phyloP scores from a whole-genome alignment of 257 asterid genomes.

The Fraxinus excelsior region DNA sequence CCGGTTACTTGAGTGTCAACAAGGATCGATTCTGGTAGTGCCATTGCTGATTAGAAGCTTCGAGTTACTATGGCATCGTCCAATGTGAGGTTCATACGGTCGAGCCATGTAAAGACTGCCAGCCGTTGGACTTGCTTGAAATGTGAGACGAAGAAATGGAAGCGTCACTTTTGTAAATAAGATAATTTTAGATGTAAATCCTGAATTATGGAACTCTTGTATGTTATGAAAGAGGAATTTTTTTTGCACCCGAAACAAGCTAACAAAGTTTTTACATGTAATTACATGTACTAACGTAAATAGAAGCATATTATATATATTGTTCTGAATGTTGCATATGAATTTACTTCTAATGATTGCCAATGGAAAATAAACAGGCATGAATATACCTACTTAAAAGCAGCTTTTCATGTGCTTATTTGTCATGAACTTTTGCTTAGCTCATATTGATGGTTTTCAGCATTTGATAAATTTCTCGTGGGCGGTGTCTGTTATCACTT shows the following conservation, averaged over 20 bases:
- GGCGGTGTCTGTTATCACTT: no score
- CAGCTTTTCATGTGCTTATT: no score
- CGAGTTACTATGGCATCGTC: neutral
- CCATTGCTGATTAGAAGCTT: neutral
- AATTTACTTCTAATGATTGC: no score
- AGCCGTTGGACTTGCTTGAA: neutral
- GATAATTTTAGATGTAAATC: neutral
- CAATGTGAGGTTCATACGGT: neutral
- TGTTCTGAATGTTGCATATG: neutral
- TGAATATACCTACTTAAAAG: no score
- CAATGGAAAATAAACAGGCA: no score
- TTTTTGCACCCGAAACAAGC: neutral
- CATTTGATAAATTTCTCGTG: no score
- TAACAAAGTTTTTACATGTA: neutral
- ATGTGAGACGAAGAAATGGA: neutral
- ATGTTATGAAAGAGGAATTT: neutral
- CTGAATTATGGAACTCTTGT: neutral
- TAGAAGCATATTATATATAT: neutral
- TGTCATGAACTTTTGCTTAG: no score
- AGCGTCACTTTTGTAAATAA: neutral
- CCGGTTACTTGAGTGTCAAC: constrained; percentile 94
- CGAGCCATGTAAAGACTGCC: neutral
- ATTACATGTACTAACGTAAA: neutral
- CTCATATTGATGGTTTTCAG: no score
- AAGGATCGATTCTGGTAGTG: constrained; percentile 90